These are phyloP conservation scores for Colletotrichum sp. DNA, from an alignment of 2,329 filamentous ascomycete species.

Conservation along the genomic window DNA sequence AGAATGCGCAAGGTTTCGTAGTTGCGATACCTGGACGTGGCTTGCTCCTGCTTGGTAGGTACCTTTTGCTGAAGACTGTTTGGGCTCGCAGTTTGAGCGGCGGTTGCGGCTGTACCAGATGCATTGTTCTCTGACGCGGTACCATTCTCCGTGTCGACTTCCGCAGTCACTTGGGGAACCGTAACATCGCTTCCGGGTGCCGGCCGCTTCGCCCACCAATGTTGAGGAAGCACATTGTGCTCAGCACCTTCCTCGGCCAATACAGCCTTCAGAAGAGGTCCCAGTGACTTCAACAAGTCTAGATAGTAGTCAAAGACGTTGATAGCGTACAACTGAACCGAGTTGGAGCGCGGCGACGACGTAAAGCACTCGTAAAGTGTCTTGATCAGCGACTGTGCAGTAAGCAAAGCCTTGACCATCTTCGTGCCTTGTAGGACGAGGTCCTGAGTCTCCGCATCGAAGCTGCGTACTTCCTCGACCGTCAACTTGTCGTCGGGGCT, in stretches of 20 bases:
- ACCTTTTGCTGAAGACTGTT: slow-evolving; percentile 31
- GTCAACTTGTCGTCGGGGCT: slow-evolving; percentile 39
- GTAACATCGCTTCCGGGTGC: slow-evolving; percentile 14
- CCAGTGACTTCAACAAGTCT: slow-evolving; percentile 75
- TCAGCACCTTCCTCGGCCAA: slow-evolving; percentile 86
- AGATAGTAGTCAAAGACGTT: slow-evolving; percentile 88
- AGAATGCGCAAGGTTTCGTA: slow-evolving; percentile 78
- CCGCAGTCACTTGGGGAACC: slow-evolving; percentile 11
- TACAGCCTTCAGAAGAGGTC: slow-evolving; percentile 78
- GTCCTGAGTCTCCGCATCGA: slow-evolving; percentile 40
- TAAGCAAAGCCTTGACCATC: slow-evolving; percentile 79
- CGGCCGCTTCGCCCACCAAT: slow-evolving; percentile 51
- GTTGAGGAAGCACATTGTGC: slow-evolving; percentile 73
- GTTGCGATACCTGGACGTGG: slow-evolving; percentile 66
- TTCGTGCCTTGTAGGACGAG: slow-evolving; percentile 70
- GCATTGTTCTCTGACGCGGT: slow-evolving; percentile 37
- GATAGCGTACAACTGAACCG: slow-evolving; percentile 72
- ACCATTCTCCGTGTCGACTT: slow-evolving; percentile 32
- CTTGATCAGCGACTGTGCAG: slow-evolving; percentile 76
- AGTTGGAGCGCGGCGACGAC: slow-evolving; percentile 67
- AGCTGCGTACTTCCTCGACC: slow-evolving; percentile 36
- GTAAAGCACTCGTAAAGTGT: slow-evolving; percentile 78
- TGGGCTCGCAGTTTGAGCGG: slow-evolving; percentile 24
- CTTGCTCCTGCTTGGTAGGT: slow-evolving; percentile 48
- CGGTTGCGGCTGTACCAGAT: slow-evolving; percentile 27